Base-by-base conservation (phyloP, 768 basidiomycete genomes). In the Tremella mesenterica region DNA sequence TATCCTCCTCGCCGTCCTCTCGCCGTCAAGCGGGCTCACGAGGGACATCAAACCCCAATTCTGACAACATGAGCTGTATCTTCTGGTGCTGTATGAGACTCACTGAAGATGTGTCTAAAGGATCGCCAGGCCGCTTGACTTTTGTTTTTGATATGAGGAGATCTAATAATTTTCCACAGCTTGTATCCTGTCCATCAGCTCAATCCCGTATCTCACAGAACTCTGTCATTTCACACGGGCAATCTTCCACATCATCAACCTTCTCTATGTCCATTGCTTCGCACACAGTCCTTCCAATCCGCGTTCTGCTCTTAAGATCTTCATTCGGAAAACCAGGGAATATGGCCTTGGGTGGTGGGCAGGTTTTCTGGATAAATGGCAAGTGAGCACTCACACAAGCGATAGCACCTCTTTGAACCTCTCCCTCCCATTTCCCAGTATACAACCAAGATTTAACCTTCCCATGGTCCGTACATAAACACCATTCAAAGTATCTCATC, bases 401-500 rank as follows among this genome's bases (percentile, higher is more conserved):
- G 6, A 25, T 4, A 18, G 21, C 8, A 64, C 59, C 64, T 38
- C 61, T 56, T 27, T 69, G 58, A 23, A 50, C 6, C 29, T 63
- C 54, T 10, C 45, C 45, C 30, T 28, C 54, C 49, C 50, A 56
- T 38, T 62, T 63, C 26, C 57, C 57, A 29, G 26, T 48, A 14
- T 44, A 56, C 31, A 49, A 27, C 59, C 59, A 61, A 2, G 20
- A 27, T 28, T 26, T 29, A 8, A 60, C 47, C 7, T 33, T 34
- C 14, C 18, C 50, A 12, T 48, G 1, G 14, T 30, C 21, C 2
- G 39, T 23, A 30, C 53, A 61, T 14, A 57, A 18, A 23, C 48
- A 33, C 52, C 59, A 62, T 43, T 69, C 64, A 47, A 69, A 69
- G 53, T 59, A 69, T 46, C 51, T 45, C 50, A 44, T 48, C 21